A percentile compares a stretch with the other conserved stretches of the same genome.
Conservation (phyloP, 148 eudicot genomes). For the Polygonum aviculare region DNA sequence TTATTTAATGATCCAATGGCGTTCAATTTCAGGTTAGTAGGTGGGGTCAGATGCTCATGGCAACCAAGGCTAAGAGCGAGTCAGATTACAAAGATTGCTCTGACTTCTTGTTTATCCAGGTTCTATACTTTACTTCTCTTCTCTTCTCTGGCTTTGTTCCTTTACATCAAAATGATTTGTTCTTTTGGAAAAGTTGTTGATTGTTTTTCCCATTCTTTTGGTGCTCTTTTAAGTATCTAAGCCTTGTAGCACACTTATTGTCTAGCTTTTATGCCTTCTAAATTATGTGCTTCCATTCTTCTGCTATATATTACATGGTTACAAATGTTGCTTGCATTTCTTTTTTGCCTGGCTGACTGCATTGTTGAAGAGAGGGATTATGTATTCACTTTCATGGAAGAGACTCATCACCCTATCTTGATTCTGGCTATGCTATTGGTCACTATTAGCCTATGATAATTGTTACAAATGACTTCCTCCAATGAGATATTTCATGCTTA, state of each 20-base stretch:
- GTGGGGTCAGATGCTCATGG: slow-evolving; percentile 64
- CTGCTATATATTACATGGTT: background rate
- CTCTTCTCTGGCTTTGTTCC: background rate
- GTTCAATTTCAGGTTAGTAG: slow-evolving; percentile 46
- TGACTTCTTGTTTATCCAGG: slow-evolving; percentile 69
- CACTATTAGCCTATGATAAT: background rate
- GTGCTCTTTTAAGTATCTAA: background rate
- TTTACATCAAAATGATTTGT: background rate
- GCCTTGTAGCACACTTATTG: background rate
- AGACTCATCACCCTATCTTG: background rate
- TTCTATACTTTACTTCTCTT: slow-evolving; percentile 7
- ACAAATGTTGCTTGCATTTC: background rate
- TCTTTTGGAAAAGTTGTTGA: background rate
- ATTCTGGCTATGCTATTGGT: background rate
- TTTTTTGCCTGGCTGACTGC: background rate
- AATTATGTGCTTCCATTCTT: background rate
- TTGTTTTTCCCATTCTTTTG: background rate
- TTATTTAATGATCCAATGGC: background rate
- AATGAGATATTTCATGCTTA: background rate
- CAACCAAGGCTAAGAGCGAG: slow-evolving; percentile 21
- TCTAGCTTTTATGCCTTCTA: background rate
- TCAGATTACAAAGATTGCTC: slow-evolving; percentile 36
- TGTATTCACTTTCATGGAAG: background rate
- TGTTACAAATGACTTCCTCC: background rate
- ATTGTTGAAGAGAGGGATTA: background rate